Conservation (phyloP, 73 alveolate species). For the Symbiodinium pilosum region DNA sequence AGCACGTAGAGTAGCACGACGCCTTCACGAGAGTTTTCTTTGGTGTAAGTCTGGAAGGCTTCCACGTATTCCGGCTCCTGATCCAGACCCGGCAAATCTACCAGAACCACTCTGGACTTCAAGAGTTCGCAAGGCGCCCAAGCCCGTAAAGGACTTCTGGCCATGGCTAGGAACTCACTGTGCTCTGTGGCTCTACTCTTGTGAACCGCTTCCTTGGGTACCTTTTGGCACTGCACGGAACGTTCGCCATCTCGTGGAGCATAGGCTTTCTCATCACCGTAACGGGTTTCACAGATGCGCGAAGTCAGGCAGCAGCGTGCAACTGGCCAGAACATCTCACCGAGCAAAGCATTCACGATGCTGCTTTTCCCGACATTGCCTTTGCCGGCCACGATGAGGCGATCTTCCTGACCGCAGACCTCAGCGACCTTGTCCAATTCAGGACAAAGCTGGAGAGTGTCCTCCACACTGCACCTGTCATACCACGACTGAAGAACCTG, state of each 20-base stretch:
- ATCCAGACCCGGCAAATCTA: slow-evolving; percentile 33
- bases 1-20: slow-evolving; percentile 24
- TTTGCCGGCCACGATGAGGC: slow-evolving; percentile 33
- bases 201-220: background rate
- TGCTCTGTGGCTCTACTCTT: background rate
- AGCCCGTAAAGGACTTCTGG: background rate
- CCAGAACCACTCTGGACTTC: slow-evolving; percentile 27
- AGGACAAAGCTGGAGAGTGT: background rate
- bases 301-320: slow-evolving; percentile 9
- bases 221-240: background rate
- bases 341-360: slow-evolving; percentile 17
- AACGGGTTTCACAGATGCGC: slow-evolving; percentile 26
- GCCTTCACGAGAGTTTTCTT: background rate
- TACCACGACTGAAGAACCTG: background rate
- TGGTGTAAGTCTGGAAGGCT: background rate
- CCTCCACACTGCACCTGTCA: background rate
- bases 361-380: slow-evolving; percentile 66
- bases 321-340: background rate
- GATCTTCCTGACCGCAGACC: background rate
- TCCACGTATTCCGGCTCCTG: slow-evolving; percentile 39
- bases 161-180: background rate
- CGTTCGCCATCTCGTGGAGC: background rate
- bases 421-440: background rate
- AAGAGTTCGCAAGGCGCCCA: background rate
- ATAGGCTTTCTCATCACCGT: background rate